Evolutionary conservation across 164 flowering plant genomes (phyloP).

Genomic region (Vitis labrusca): DNA sequence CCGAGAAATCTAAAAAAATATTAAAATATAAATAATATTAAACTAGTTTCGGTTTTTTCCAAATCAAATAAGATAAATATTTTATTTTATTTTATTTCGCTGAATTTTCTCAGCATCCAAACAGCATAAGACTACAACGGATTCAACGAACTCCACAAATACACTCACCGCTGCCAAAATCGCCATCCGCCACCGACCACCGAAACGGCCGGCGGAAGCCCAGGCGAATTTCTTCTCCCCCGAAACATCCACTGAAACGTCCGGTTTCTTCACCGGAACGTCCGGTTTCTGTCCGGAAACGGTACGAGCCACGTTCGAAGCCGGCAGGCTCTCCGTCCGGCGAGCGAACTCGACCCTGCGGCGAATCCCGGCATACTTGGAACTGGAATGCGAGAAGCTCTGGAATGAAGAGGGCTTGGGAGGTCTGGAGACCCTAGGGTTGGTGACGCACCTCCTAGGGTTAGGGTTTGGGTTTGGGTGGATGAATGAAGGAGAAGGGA

Average conservation of each 20-base stretch:
- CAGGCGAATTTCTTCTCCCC: conserved; percentile 2
- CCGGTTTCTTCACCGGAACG: conserved; percentile 13
- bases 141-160: neutral
- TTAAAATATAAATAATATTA: too few relatives aligned
- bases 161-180: conserved; percentile 31
- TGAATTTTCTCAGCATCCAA: too few relatives aligned
- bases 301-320: conserved; percentile 7
- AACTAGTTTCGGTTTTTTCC: too few relatives aligned
- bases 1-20: neutral
- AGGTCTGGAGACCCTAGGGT: conserved; percentile 14
- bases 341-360: conserved; percentile 26
- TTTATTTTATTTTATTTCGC: too few relatives aligned
- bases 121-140: too few relatives aligned
- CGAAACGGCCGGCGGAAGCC: conserved; percentile 11
- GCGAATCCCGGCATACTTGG: conserved; percentile 31
- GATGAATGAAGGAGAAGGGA: conserved; percentile 53
- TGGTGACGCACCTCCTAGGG: conserved; percentile 34
- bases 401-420: conserved; percentile 26
- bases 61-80: too few relatives aligned
- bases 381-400: conserved; percentile 8
- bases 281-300: conserved; percentile 2
- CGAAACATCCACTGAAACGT: too few relatives aligned
- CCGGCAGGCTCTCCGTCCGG: conserved; percentile 19
- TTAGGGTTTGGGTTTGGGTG: conserved; percentile 15
- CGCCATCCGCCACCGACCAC: conserved; percentile 42